Conservation (phyloP, 768 basidiomycete species). For the Mycena crocata region DNA sequence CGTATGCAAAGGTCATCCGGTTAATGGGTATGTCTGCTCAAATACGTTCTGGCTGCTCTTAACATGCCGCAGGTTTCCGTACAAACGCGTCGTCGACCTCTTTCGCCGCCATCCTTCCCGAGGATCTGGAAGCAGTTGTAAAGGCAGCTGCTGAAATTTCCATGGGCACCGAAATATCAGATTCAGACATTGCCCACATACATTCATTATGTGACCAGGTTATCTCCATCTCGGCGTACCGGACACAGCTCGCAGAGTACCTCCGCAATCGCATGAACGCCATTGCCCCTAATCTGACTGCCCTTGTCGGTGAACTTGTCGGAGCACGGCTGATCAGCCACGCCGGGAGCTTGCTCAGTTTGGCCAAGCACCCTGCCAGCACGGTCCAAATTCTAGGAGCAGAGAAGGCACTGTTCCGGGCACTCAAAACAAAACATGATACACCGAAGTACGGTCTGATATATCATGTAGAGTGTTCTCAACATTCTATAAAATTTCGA, state of each 20-base stretch:
- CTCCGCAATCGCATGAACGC: constrained; percentile 98
- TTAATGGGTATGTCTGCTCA: constrained; percentile 77
- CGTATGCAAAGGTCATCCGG: constrained; percentile 94
- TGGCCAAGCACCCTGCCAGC: constrained; percentile 97
- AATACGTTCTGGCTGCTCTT: not conserved
- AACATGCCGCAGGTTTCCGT: constrained; percentile 77
- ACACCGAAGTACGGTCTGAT: constrained; percentile 99
- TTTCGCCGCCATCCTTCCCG: constrained; percentile 91
- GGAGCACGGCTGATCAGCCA: constrained; percentile 95
- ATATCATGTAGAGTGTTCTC: constrained; percentile 82
- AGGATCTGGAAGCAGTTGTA: constrained; percentile 94
- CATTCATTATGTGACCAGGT: constrained; percentile 98
- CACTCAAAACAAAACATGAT: constrained; percentile 98
- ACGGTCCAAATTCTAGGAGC: constrained; percentile 99
- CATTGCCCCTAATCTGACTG: constrained; percentile 96
- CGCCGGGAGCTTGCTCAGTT: constrained; percentile 93
- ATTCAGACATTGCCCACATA: constrained; percentile 96
- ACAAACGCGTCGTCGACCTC: constrained; percentile 91
- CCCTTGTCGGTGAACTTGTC: constrained; percentile 91
- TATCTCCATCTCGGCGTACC: constrained; percentile 95
- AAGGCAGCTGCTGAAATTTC: constrained; percentile 98
- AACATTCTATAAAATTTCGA: constrained; percentile 6
- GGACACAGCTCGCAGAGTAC: constrained; percentile 95
- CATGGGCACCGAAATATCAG: constrained; percentile 99
- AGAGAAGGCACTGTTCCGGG: constrained; percentile 97